Conservation (phyloP, 768 basidiomycete species). For the Strobilomyces dryophilus region DNA sequence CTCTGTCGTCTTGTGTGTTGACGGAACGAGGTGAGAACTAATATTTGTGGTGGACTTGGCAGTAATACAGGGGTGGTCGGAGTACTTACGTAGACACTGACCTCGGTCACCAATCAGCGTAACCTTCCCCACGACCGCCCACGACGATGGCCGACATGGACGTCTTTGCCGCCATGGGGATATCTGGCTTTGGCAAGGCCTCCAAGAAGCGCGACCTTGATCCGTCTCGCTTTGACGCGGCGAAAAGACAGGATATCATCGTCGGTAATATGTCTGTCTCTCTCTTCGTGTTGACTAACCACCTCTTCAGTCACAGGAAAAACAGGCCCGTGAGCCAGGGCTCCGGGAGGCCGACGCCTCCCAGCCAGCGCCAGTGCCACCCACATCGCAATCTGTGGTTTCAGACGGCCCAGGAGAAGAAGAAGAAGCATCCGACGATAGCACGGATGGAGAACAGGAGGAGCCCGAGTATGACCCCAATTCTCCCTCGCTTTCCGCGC, state of each 20-base stretch:
- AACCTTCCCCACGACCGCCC: slow-evolving; percentile 1
- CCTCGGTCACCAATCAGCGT: slow-evolving; percentile 14
- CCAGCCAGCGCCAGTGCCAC: slow-evolving; percentile 9
- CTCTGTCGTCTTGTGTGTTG: slow-evolving; percentile 6
- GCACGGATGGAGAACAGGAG: slow-evolving; percentile 13
- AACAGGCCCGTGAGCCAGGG: slow-evolving; percentile 14
- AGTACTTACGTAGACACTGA: slow-evolving; percentile 10
- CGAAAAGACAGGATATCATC: slow-evolving; percentile 48
- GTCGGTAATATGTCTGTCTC: slow-evolving; percentile 18
- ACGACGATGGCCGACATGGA: slow-evolving; percentile 55
- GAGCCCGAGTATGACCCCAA: slow-evolving; percentile 54
- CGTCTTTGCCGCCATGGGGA: slow-evolving; percentile 78
- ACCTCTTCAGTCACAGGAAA: slow-evolving; percentile 10
- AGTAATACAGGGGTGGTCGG: slow-evolving; percentile 19
- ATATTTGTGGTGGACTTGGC: not conserved
- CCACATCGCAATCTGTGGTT: not conserved
- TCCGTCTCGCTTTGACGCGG: slow-evolving; percentile 75
- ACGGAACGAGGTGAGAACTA: not conserved
- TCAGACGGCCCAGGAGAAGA: slow-evolving; percentile 17
- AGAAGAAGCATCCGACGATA: slow-evolving; percentile 26
- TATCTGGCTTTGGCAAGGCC: slow-evolving; percentile 78
- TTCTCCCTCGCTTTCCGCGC: slow-evolving; percentile 36
- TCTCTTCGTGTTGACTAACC: slow-evolving; percentile 21
- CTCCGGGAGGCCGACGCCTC: slow-evolving; percentile 20
- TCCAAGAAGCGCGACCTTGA: slow-evolving; percentile 63